Evolutionary conservation across 345 rosid species (phyloP).

Genomic region (Eucalyptus urophylla): DNA sequence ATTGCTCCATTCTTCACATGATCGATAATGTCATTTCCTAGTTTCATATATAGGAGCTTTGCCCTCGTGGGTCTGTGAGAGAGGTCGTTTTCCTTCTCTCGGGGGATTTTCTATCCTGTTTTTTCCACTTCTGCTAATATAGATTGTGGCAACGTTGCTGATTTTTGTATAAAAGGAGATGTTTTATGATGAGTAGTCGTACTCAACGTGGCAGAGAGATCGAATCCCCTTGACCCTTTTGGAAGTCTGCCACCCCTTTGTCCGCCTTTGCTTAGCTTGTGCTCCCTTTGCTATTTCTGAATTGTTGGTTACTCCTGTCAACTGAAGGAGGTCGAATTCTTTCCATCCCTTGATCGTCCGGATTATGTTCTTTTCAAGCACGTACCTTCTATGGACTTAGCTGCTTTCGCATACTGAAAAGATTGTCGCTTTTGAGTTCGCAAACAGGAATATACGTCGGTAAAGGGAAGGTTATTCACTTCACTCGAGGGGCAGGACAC

Average conservation of each 20-base stretch:
- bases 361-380: background rate
- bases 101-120: background rate
- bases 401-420: background rate
- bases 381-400: background rate
- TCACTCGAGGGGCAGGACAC: constrained; percentile 56
- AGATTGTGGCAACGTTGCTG: background rate
- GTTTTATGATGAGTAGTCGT: background rate
- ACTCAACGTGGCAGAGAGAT: background rate
- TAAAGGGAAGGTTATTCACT: constrained; percentile 63
- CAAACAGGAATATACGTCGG: constrained; percentile 48
- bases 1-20: background rate
- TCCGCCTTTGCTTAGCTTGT: background rate
- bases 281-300: background rate
- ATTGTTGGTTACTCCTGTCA: background rate
- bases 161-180: background rate
- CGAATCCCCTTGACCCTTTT: background rate
- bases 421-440: background rate
- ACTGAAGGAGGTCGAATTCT: background rate
- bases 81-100: background rate
- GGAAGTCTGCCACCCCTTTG: background rate
- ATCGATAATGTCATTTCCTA: background rate
- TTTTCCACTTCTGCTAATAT: background rate
- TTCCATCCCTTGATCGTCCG: background rate
- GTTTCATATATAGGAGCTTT: background rate
- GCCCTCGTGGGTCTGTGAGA: background rate